Conservation (phyloP, 306 rosid genomes). For the Lagenaria siceraria region DNA sequence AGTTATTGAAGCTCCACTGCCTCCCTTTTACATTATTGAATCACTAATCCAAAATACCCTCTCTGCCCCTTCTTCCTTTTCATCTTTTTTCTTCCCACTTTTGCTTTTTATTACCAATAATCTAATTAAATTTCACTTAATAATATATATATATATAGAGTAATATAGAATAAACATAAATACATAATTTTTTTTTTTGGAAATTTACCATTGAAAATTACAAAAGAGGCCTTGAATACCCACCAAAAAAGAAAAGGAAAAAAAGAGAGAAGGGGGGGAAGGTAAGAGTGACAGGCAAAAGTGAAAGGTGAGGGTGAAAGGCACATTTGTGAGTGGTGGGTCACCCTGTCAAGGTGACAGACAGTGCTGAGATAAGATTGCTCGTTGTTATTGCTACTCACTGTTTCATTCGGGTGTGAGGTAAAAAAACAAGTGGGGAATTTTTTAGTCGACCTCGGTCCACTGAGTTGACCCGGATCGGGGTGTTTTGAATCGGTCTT, state of each 20-base stretch:
- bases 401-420: constrained; percentile 5
- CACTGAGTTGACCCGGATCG: not conserved
- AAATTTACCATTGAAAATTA: constrained; percentile 15
- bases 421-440: not conserved
- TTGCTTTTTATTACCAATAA: not conserved
- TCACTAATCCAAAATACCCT: not conserved
- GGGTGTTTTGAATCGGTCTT: too few species aligned
- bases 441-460: not conserved
- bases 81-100: not conserved
- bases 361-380: constrained; percentile 42
- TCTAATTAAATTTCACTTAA: not conserved
- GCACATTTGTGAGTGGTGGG: constrained; percentile 40
- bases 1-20: not conserved
- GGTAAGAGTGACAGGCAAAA: constrained; percentile 4
- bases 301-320: not conserved
- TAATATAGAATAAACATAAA: not conserved
- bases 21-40: not conserved
- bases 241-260: constrained; percentile 7
- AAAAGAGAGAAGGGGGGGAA: not conserved
- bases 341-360: constrained; percentile 16
- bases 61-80: not conserved
- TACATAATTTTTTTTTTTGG: not conserved
- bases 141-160: not conserved
- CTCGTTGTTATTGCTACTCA: constrained; percentile 29
- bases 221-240: constrained; percentile 44